Evolutionary conservation across 768 basidiomycete species (phyloP).

Genomic region (Polyporus arcularius): DNA sequence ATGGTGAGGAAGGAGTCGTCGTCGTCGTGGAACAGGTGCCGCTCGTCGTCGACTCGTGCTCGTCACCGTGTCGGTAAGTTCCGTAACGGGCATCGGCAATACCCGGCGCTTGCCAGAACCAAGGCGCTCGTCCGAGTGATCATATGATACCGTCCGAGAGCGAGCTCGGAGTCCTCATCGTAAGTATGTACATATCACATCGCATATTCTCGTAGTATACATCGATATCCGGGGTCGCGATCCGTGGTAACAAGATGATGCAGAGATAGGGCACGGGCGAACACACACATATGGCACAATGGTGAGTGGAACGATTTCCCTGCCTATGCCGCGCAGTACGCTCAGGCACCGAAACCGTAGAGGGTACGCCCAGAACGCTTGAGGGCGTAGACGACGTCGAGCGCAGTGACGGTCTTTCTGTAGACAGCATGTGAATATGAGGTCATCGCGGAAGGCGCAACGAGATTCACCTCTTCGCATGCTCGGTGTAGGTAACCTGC

Average conservation of each 20-base stretch:
- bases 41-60: conserved; percentile 11
- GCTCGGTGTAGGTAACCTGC: conserved; percentile 66
- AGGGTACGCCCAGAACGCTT: conserved; percentile 53
- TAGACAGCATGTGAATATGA: background rate
- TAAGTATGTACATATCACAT: conserved; percentile 10
- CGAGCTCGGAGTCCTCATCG: no score
- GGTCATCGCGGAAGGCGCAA: background rate
- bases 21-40: conserved; percentile 9
- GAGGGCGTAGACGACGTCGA: conserved; percentile 52
- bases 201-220: conserved; percentile 13
- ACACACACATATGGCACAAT: background rate
- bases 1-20: conserved; percentile 14
- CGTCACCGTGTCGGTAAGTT: conserved; percentile 16
- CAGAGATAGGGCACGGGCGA: background rate
- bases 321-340: background rate
- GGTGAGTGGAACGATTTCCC: no score
- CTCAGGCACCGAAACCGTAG: conserved; percentile 55
- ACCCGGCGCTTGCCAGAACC: background rate
- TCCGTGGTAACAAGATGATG: background rate
- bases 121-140: no score
- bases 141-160: no score
- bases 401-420: conserved; percentile 46
- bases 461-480: conserved; percentile 51
- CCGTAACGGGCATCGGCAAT: conserved; percentile 6
- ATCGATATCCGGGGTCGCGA: background rate